Evolutionary conservation across 257 asterid genomes (phyloP).

Genomic region (Penstemon barbatus): DNA sequence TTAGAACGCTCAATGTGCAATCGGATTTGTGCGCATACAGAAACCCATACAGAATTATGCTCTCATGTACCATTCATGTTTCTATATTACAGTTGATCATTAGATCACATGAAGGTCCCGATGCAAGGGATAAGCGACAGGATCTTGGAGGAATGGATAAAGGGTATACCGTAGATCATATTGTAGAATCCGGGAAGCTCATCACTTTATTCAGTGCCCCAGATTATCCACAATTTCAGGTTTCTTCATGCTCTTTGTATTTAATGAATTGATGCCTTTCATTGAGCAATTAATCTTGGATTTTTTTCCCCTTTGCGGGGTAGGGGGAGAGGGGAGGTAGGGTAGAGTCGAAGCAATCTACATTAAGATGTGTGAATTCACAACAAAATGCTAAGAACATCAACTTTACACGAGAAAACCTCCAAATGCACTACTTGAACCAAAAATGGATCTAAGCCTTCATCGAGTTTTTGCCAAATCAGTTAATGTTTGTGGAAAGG

Average conservation of each 20-base stretch:
- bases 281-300: background rate
- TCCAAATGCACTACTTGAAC: background rate
- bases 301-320: background rate
- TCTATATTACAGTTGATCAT: slow-evolving; percentile 67
- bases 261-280: background rate
- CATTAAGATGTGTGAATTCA: background rate
- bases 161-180: slow-evolving; percentile 89
- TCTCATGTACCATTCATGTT: slow-evolving; percentile 27
- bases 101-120: slow-evolving; percentile 99
- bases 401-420: background rate
- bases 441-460: too few relatives aligned
- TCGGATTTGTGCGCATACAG: slow-evolving; percentile 3
- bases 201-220: slow-evolving; percentile 97
- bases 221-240: slow-evolving; percentile 99
- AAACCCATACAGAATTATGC: background rate
- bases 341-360: background rate
- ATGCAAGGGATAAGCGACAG: slow-evolving; percentile 90
- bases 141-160: slow-evolving; percentile 76
- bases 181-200: slow-evolving; percentile 82
- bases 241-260: slow-evolving; percentile 32
- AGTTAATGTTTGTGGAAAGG: too few relatives aligned
- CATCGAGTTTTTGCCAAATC: too few relatives aligned
- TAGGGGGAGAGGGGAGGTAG: too few relatives aligned
- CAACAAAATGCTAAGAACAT: background rate
- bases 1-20: background rate